These are phyloP conservation scores for Boletus reticuloceps DNA, from an alignment of 768 basidiomycete species.

Conservation along the genomic window DNA sequence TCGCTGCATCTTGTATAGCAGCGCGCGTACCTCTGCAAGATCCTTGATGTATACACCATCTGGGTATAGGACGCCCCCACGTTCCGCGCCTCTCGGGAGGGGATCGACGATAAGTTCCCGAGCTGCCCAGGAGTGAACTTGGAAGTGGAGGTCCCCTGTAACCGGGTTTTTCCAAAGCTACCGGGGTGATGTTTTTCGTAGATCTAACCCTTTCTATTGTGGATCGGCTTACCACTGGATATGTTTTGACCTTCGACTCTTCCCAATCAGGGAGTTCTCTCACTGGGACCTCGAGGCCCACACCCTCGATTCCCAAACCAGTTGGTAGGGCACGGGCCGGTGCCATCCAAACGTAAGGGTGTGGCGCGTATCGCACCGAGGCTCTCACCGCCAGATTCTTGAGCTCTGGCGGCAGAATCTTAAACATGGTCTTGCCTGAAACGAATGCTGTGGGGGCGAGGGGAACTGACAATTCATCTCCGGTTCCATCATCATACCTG, in stretches of 20 bases:
- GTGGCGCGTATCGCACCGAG: slow-evolving; percentile 75
- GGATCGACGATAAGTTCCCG: slow-evolving; percentile 66
- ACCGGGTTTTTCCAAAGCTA: slow-evolving; percentile 91
- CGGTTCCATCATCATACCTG: slow-evolving; percentile 83
- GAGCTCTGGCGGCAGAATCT: slow-evolving; percentile 63
- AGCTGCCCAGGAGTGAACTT: slow-evolving; percentile 81
- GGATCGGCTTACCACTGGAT: slow-evolving; percentile 51
- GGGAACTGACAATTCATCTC: slow-evolving; percentile 77
- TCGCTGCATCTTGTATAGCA: slow-evolving; percentile 83
- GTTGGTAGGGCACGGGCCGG: slow-evolving; percentile 69
- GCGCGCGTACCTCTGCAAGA: slow-evolving; percentile 62
- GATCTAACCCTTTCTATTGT: not conserved
- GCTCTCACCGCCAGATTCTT: slow-evolving; percentile 80
- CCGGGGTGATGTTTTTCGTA: not conserved
- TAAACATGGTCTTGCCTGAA: slow-evolving; percentile 82
- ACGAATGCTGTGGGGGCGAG: slow-evolving; percentile 84
- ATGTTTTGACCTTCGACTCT: slow-evolving; percentile 66
- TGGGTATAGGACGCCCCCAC: slow-evolving; percentile 71
- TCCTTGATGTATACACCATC: slow-evolving; percentile 77
- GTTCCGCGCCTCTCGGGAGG: slow-evolving; percentile 55
- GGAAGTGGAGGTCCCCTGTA: slow-evolving; percentile 80
- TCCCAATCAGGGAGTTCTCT: slow-evolving; percentile 77
- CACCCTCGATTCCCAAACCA: slow-evolving; percentile 77
- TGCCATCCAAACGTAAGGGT: slow-evolving; percentile 90
- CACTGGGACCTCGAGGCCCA: slow-evolving; percentile 65